Conservation (phyloP, 352 stramenopile species). For the Phytophthora macrochlamydospora region DNA sequence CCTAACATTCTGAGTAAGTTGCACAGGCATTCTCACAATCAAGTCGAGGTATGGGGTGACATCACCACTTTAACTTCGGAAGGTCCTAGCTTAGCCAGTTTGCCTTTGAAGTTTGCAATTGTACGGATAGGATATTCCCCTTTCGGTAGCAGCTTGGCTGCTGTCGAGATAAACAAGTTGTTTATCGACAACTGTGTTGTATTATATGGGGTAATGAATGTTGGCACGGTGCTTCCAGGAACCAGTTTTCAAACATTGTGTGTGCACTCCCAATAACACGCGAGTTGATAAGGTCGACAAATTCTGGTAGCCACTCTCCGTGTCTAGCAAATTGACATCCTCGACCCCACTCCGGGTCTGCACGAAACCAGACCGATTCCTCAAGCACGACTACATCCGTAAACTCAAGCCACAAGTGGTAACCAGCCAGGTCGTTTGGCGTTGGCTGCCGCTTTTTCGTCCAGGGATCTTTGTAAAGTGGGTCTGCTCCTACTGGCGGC, state of each 20-base stretch:
- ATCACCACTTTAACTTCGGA: neutral
- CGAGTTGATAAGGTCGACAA: neutral
- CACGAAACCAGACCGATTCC: conserved; percentile 2
- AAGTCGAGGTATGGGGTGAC: conserved; percentile 11
- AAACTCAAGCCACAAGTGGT: neutral
- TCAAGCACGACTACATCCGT: conserved; percentile 1
- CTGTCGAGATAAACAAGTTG: neutral
- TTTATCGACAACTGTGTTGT: conserved; percentile 1
- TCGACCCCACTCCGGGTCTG: conserved; percentile 3
- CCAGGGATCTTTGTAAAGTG: neutral
- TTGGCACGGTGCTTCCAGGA: neutral
- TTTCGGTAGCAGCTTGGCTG: neutral
- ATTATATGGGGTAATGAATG: conserved; percentile 5
- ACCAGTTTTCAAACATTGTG: neutral
- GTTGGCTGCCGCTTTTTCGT: neutral
- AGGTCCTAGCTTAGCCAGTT: neutral
- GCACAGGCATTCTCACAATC: conserved; percentile 13
- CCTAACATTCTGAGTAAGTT: conserved; percentile 15
- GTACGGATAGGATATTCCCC: neutral
- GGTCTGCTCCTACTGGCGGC: neutral
- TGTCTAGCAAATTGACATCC: neutral
- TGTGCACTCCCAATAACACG: neutral
- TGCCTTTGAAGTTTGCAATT: neutral
- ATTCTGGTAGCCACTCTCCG: neutral
- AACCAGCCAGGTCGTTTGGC: neutral